Conservation (phyloP, 176 grass and related monocot species). For the Phragmites australis region DNA sequence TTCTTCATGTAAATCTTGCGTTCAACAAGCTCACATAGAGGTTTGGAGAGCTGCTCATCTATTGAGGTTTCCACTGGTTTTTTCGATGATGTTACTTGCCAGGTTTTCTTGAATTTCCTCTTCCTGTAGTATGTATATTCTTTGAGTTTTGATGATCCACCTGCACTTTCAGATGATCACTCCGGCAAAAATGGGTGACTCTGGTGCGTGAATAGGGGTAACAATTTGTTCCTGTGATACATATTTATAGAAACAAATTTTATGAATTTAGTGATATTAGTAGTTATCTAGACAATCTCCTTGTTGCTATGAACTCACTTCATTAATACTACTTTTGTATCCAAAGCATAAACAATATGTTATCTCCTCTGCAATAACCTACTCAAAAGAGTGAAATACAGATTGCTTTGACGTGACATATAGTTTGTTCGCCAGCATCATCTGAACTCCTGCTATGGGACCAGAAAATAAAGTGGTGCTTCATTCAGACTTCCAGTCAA, state of each 20-base stretch:
- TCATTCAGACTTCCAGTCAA: constrained; percentile 40
- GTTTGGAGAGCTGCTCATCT: constrained; percentile 54
- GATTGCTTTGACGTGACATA: constrained; percentile 71
- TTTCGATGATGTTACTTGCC: constrained; percentile 32
- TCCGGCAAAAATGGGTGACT: constrained; percentile 29
- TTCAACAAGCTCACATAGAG: constrained; percentile 52
- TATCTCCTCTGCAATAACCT: constrained; percentile 73
- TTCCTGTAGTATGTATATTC: too few species aligned
- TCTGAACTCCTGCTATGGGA: constrained; percentile 27
- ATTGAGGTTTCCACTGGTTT: constrained; percentile 35
- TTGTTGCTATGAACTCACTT: constrained; percentile 49
- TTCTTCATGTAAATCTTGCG: constrained; percentile 46
- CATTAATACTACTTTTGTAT: constrained; percentile 31
- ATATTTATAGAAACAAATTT: constrained; percentile 26
- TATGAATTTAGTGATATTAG: constrained; percentile 15
- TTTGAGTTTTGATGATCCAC: too few species aligned
- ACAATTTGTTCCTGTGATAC: constrained; percentile 48
- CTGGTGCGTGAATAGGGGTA: constrained; percentile 39
- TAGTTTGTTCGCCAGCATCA: constrained; percentile 65
- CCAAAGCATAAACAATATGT: constrained; percentile 59
- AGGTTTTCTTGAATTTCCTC: constrained; percentile 57
- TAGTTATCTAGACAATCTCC: constrained; percentile 33
- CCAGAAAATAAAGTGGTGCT: constrained; percentile 35
- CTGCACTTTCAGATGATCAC: too few species aligned
- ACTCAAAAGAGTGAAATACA: constrained; percentile 72